Percentiles rank a stretch among this genome's conserved stretches.
These are phyloP conservation scores for Malassezia nana DNA, from an alignment of 1,284 basidiomycete genomes.

Conservation along the genomic window DNA sequence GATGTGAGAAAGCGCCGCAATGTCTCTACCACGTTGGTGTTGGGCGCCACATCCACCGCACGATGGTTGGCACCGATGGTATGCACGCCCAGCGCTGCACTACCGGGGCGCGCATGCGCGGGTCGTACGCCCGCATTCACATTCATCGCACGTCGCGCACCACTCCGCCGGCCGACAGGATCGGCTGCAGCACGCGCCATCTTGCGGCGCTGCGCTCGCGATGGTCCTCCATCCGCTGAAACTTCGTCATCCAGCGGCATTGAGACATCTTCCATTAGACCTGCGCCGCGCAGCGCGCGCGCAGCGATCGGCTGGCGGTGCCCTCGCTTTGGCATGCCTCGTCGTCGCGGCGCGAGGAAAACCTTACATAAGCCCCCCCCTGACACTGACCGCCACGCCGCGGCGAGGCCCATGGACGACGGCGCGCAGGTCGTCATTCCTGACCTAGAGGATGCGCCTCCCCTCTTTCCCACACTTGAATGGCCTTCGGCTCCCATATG, in stretches of 20 bases:
- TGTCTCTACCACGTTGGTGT: conserved; percentile 53
- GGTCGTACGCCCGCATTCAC: conserved; percentile 10
- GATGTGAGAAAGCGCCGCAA: conserved; percentile 22
- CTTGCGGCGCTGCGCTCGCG: conserved; percentile 12
- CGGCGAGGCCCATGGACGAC: neutral
- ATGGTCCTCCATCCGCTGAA: neutral
- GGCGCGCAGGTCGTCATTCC: conserved; percentile 40
- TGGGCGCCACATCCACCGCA: conserved; percentile 10
- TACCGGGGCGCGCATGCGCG: conserved; percentile 8
- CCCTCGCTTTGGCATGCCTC: conserved; percentile 16
- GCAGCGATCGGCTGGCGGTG: conserved; percentile 11
- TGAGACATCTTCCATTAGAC: conserved; percentile 6
- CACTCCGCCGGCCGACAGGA: conserved; percentile 2
- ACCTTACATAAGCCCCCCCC: neutral
- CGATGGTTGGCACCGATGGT: neutral
- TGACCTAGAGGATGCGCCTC: conserved; percentile 39
- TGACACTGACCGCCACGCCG: neutral
- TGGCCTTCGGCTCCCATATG: conserved; percentile 19
- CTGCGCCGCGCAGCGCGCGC: conserved; percentile 13
- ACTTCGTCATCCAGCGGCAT: conserved; percentile 14
- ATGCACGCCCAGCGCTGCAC: neutral
- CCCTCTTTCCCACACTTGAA: conserved; percentile 22
- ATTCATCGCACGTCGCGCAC: conserved; percentile 5
- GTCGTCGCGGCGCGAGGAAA: neutral
- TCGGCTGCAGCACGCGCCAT: conserved; percentile 8